These are phyloP conservation scores for Botrytis porri DNA, from an alignment of 2,329 filamentous ascomycete genomes.

Conservation along the genomic window DNA sequence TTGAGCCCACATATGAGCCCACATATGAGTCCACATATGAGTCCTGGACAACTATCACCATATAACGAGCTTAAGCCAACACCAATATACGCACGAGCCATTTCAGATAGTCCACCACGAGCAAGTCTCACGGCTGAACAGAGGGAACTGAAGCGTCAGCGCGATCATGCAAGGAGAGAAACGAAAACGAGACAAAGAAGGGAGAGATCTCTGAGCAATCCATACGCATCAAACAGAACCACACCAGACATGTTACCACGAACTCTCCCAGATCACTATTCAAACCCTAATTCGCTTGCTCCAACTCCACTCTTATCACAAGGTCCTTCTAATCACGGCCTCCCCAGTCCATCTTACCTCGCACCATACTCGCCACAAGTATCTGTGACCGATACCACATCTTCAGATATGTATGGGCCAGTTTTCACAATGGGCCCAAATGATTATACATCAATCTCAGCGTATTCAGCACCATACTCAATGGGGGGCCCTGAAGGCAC, in stretches of 20 bases:
- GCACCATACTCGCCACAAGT: conserved; percentile 33
- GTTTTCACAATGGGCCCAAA: conserved; percentile 36
- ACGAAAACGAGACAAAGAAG: conserved; percentile 55
- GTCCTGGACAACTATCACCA: conserved; percentile 31
- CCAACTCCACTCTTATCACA: conserved; percentile 37
- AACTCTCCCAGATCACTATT: conserved; percentile 33
- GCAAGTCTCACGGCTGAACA: conserved; percentile 56
- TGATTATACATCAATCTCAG: conserved; percentile 31
- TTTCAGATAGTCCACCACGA: conserved; percentile 56
- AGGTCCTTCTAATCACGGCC: conserved; percentile 27
- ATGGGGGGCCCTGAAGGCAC: conserved; percentile 25
- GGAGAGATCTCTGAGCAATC: conserved; percentile 38
- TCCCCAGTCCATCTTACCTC: conserved; percentile 35
- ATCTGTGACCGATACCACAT: conserved; percentile 25
- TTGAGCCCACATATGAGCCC: conserved; percentile 26
- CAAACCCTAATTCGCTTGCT: conserved; percentile 31
- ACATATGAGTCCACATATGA: conserved; percentile 29
- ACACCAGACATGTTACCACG: conserved; percentile 38
- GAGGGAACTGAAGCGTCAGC: conserved; percentile 59
- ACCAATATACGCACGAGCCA: conserved; percentile 36
- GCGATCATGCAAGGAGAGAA: conserved; percentile 57
- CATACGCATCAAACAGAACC: conserved; percentile 33
- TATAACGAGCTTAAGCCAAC: conserved; percentile 37
- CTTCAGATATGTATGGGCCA: conserved; percentile 36
- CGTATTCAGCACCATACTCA: conserved; percentile 34